Conservation (phyloP, 148 eudicot genomes). For the Dianthus caryophyllus region DNA sequence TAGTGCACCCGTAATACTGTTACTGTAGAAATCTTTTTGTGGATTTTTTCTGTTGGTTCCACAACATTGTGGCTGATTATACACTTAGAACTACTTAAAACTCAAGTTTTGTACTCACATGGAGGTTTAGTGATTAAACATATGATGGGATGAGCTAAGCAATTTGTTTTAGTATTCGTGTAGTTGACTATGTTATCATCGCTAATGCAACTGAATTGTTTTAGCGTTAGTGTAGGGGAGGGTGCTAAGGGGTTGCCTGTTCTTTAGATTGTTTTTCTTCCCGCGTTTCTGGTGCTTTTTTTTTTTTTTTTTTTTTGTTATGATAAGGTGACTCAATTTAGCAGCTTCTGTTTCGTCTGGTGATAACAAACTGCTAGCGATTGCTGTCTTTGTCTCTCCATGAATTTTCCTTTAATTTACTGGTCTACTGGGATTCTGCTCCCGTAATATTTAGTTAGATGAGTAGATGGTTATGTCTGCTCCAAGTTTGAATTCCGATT, state of each 20-base stretch:
- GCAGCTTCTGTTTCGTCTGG: not conserved
- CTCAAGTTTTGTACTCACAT: too few relatives aligned
- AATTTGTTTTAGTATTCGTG: too few relatives aligned
- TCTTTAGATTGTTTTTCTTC: not conserved
- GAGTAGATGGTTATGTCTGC: conserved; percentile 1
- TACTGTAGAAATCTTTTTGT: not conserved
- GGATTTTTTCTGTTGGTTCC: not conserved
- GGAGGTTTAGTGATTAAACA: too few relatives aligned
- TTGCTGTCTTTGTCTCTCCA: not conserved
- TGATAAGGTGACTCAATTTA: not conserved
- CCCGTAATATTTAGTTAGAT: not conserved
- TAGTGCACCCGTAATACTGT: not conserved
- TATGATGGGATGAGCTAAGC: too few relatives aligned
- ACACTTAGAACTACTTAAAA: not conserved
- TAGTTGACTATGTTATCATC: not conserved
- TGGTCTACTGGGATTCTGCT: not conserved
- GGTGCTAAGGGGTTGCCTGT: not conserved
- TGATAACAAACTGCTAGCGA: not conserved
- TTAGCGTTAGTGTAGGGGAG: not conserved
- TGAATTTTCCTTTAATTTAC: not conserved
- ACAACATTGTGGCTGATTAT: conserved; percentile 5
- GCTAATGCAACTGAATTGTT: not conserved
- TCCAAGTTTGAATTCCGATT: not conserved
- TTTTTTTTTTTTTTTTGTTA: not conserved
- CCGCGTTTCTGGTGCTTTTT: not conserved